These are phyloP conservation scores for Ustilago vetiveriae DNA, from an alignment of 1,284 basidiomycete genomes.

Conservation along the genomic window DNA sequence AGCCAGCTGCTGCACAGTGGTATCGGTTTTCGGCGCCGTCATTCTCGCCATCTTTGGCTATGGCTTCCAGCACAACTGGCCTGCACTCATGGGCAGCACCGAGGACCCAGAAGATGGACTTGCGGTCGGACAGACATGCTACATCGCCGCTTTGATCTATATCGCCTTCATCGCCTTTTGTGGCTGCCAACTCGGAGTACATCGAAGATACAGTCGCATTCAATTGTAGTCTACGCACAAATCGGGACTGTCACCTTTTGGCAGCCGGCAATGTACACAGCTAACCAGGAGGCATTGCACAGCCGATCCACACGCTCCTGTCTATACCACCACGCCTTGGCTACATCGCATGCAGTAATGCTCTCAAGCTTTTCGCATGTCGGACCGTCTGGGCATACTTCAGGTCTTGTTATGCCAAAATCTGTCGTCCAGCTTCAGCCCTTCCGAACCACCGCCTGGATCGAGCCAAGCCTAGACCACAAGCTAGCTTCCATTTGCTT, in stretches of 20 bases:
- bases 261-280: background rate
- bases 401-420: too few relatives aligned
- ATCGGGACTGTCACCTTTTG: background rate
- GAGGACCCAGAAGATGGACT: constrained; percentile 70
- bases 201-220: constrained; percentile 62
- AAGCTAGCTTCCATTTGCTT: too few relatives aligned
- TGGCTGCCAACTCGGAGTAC: constrained; percentile 68
- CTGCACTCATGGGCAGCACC: constrained; percentile 70
- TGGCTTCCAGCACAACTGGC: constrained; percentile 65
- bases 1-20: constrained; percentile 72
- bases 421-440: too few relatives aligned
- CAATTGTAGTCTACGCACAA: constrained; percentile 25
- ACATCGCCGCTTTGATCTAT: constrained; percentile 70
- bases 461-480: too few relatives aligned
- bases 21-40: constrained; percentile 71
- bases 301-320: background rate
- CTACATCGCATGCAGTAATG: too few relatives aligned
- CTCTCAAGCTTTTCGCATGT: too few relatives aligned
- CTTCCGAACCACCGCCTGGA: too few relatives aligned
- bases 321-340: constrained; percentile 5
- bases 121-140: constrained; percentile 69
- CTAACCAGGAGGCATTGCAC: background rate
- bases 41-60: constrained; percentile 69
- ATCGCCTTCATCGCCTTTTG: constrained; percentile 71
- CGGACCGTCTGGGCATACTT: too few relatives aligned